Conservation (phyloP, 2,329 filamentous ascomycete species). For the Phialocephala sp. region DNA sequence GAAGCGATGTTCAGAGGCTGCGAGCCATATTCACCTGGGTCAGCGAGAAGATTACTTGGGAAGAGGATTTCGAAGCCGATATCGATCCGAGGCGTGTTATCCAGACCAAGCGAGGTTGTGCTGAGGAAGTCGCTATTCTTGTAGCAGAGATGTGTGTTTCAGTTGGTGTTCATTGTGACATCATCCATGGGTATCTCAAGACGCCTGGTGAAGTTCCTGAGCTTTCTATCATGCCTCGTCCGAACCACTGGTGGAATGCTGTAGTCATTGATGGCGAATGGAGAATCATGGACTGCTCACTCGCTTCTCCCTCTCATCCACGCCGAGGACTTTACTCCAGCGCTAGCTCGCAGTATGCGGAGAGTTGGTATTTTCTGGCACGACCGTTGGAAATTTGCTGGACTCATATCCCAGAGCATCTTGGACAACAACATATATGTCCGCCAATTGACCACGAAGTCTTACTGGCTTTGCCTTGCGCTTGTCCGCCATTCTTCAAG, state of each 20-base stretch:
- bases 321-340: slow-evolving; percentile 78
- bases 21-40: slow-evolving; percentile 98
- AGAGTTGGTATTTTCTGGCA: slow-evolving; percentile 93
- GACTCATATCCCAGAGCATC: slow-evolving; percentile 89
- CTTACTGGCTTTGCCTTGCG: slow-evolving; percentile 82
- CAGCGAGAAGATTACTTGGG: slow-evolving; percentile 92
- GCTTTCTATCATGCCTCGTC: slow-evolving; percentile 77
- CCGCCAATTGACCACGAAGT: slow-evolving; percentile 86
- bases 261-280: slow-evolving; percentile 93
- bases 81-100: slow-evolving; percentile 84
- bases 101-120: slow-evolving; percentile 80
- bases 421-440: slow-evolving; percentile 90
- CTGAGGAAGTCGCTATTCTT: slow-evolving; percentile 86
- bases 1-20: slow-evolving; percentile 90
- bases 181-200: slow-evolving; percentile 90
- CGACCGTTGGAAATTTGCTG: slow-evolving; percentile 90
- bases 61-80: slow-evolving; percentile 89
- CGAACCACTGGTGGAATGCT: slow-evolving; percentile 98
- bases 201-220: slow-evolving; percentile 84
- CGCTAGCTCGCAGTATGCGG: slow-evolving; percentile 70
- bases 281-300: slow-evolving; percentile 93
- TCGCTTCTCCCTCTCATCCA: slow-evolving; percentile 91
- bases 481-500: slow-evolving; percentile 87
- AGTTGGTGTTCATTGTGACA: slow-evolving; percentile 84
- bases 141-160: slow-evolving; percentile 94